Base-by-base conservation (phyloP, 495 filamentous ascomycete genomes). In the Trichoderma parareesei region DNA sequence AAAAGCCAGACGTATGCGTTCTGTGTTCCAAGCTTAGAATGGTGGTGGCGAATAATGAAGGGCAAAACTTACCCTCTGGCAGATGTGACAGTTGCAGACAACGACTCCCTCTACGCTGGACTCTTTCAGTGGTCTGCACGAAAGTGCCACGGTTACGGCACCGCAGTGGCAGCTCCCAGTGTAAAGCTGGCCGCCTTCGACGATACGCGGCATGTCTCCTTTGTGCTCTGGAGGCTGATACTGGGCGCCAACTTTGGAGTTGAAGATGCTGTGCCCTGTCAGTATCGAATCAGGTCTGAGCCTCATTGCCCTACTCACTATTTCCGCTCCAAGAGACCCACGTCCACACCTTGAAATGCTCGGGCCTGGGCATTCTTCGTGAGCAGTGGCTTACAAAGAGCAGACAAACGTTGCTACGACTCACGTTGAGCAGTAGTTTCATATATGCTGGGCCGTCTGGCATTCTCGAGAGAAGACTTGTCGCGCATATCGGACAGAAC, bases 131-230 rank as follows among this genome's bases (percentile, higher is more conserved):
- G 71, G 71, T 49, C 74, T 71, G 33, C 72, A 61, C 67, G 76
- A 78, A 20, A 82, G 35, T 1, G 77, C 77, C n/a, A 78, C 35
- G 10, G 67, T 78, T 5, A 82, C 73, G 59, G 72, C 78, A 35
- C 82, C 81, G 68, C 82, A 84, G 66, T 83, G 82, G 70, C 82
- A 84, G 69, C 76, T 76, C 6, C 81, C 81, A 38, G 73, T 75
- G 65, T 82, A 82, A 2, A 76, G 38, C 65, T 74, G 76, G 14
- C 67, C 75, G 37, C 72, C 70, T 14, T 78, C 75, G 14, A 57
- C 20, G 6, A 63, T 70, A 6, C 69, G 70, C 3, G 81, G 81
- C 38, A 77, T 70, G 7, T 73, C 64, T 8, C 80, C 81, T 14
- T 69, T 72, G 69, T 73, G 80, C 1, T 61, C 59, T 4, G 76